Evolutionary conservation across 2,329 filamentous ascomycete species (phyloP).

Genomic region (Albophoma yamanashiensis): DNA sequence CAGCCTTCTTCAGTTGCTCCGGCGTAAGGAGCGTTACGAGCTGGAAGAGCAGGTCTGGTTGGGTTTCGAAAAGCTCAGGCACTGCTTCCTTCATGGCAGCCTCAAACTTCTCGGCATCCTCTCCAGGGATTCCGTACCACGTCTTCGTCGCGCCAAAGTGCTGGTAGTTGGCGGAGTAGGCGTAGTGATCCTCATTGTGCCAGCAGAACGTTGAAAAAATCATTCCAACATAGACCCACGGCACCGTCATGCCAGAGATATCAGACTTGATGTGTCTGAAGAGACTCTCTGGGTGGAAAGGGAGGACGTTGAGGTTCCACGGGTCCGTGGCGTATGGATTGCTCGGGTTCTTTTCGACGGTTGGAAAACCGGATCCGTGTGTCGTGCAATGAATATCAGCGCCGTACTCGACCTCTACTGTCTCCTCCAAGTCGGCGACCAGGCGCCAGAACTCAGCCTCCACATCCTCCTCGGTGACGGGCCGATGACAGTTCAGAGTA

Average conservation of each 20-base stretch:
- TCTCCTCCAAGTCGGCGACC: slow-evolving; percentile 87
- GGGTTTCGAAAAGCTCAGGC: slow-evolving; percentile 91
- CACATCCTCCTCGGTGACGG: slow-evolving; percentile 88
- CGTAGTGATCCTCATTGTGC: slow-evolving; percentile 98
- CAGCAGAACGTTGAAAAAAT: slow-evolving; percentile 99
- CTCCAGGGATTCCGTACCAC: slow-evolving; percentile 95
- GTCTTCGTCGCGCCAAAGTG: slow-evolving; percentile 98
- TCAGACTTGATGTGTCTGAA: slow-evolving; percentile 98
- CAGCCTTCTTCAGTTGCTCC: slow-evolving; percentile 84
- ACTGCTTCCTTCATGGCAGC: slow-evolving; percentile 90
- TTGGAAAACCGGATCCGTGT: slow-evolving; percentile 93
- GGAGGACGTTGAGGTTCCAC: slow-evolving; percentile 93
- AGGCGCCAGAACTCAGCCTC: slow-evolving; percentile 95
- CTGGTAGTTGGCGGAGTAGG: slow-evolving; percentile 96
- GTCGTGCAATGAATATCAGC: slow-evolving; percentile 98
- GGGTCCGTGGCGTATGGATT: slow-evolving; percentile 81
- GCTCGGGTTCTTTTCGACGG: slow-evolving; percentile 78
- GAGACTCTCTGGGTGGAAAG: slow-evolving; percentile 80
- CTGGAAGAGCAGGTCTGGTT: slow-evolving; percentile 92
- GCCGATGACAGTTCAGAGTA: slow-evolving; percentile 66
- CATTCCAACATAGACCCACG: slow-evolving; percentile 99
- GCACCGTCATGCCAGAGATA: slow-evolving; percentile 97
- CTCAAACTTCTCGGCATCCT: slow-evolving; percentile 91
- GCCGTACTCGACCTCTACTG: slow-evolving; percentile 94
- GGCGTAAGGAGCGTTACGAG: slow-evolving; percentile 92